Evolutionary conservation across 2,329 filamentous ascomycete genomes (phyloP), one percentile per base, ranked within the genome.

Genomic region (Fusarium sp.): DNA sequence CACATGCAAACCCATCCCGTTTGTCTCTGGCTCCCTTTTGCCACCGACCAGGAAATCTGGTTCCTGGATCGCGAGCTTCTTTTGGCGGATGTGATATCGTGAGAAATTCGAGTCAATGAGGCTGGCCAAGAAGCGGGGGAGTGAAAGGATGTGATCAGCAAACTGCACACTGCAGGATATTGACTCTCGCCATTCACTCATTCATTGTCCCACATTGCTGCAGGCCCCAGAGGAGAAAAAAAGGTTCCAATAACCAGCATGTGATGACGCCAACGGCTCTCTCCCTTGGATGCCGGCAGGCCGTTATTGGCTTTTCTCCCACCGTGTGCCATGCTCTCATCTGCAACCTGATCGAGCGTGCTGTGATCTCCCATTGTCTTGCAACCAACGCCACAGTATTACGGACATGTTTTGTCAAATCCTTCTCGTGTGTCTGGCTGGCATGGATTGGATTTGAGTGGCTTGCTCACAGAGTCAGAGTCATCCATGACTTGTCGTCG

Each of bases 41-140:
- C 61, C 56, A 27, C 59, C 27, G 52, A 50, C 29, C 27, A 63
- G 59, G 18, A 29, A 27, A 50, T 40, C 29, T 38, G 40, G 35
- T 54, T 57, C 50, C 54, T 36, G 33, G 62, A 71, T 74, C 61
- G 38, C 18, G 42, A 63, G 47, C 45, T 16, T 20, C 38, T 52
- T 22, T 71, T 27, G 11, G 40, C 31, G 58, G 50, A 62, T 60
- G 58, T 18, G 58, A 35, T 61, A 31, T 62, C 22, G 38, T 27
- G 45, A 68, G 42, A 59, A 36, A 27, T 27, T 52, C 16, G 45
- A 52, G 45, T 52, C 45, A 52, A 52, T n/a, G 45, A 52, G 45
- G 25, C 25, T 68, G 60, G 27, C 22, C 36, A 36, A 52, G 47
- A 52, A 8, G 25, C 18, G 25, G 45, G 16, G 45, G 45, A 50